A percentile compares a stretch with the other conserved stretches of the same genome.
Evolutionary conservation across 805 yeast genomes (phyloP).

Genomic region (Starmera caribaea): DNA sequence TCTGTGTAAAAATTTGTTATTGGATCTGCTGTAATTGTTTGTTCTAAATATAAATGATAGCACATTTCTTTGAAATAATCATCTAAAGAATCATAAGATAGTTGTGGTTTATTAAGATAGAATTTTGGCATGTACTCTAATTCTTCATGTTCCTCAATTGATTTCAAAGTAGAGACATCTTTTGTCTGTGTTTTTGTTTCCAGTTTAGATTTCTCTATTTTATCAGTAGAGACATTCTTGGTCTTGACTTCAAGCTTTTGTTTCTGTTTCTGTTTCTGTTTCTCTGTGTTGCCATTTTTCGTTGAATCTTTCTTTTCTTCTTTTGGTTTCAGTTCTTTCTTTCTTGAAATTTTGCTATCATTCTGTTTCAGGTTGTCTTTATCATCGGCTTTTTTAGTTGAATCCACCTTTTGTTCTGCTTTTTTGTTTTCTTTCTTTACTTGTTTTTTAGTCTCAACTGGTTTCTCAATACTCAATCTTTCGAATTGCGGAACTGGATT

Average conservation of each 20-base stretch:
- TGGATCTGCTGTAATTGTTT: constrained; percentile 37
- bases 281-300: background rate
- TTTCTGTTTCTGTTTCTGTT: background rate
- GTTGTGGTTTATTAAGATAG: constrained; percentile 25
- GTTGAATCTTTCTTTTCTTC: background rate
- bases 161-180: background rate
- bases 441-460: background rate
- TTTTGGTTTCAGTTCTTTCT: background rate
- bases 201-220: background rate
- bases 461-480: constrained; percentile 2
- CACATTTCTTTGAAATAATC: constrained; percentile 51
- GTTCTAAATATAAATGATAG: constrained; percentile 54
- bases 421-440: background rate
- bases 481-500: background rate
- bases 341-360: background rate
- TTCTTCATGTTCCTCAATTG: constrained; percentile 13
- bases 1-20: constrained; percentile 38
- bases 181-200: background rate
- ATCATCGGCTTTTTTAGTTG: background rate
- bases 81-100: constrained; percentile 38
- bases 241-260: background rate
- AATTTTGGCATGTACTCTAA: constrained; percentile 17
- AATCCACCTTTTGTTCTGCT: background rate
- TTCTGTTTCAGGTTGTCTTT: background rate
- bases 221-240: background rate